Base-by-base conservation (phyloP, 495 filamentous ascomycete genomes). In the Hyaloscypha hepaticicola region DNA sequence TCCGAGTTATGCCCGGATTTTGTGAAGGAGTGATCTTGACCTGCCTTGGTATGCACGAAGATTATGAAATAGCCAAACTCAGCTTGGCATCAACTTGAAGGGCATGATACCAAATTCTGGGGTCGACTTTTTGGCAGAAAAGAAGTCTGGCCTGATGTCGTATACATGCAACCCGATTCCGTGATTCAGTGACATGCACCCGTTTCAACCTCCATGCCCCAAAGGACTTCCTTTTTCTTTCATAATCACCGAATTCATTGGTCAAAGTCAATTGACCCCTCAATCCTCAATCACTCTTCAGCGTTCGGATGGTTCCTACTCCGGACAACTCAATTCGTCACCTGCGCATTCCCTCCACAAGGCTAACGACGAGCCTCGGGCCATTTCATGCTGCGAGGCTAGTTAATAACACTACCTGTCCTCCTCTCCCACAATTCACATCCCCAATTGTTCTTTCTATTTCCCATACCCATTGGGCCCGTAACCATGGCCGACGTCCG, bases 321-420 rank as follows among this genome's bases (percentile, higher is more conserved):
- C 12, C 1, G 4, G 9, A 4, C 11, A 14, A 0, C 19, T 16
- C 38, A 16, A 45, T 45, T 45, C 38, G 6, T 45, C 38, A 45
- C 25, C 3, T 19, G 7, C 21, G 26, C 50, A 52, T 9, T 8
- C 9, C 19, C 53, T 31, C 28, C 24, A 59, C 55, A 48, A 65
- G 63, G 63, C 63, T 65, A 65, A 65, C n/a, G 41, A 50, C 38
- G 55, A 65, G 55, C 41, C 62, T 45, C 50, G 56, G 51, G 45
- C 57, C 45, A 45, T 16, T 11, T 3, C 6, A 12, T 12, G 31
- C 38, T 45, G 38, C 6, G 58, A 60, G 57, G 56, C 55, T 64
- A 64, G 61, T 55, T 56, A 55, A 60, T 34, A 64, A 31, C 66
- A 64, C 50, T 24, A 24, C 53, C 19, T n/a, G 25, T 21, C 50